phyloP scores from a whole-genome alignment of 2,329 filamentous ascomycete genomes.

The Scedosporium minutisporum region DNA sequence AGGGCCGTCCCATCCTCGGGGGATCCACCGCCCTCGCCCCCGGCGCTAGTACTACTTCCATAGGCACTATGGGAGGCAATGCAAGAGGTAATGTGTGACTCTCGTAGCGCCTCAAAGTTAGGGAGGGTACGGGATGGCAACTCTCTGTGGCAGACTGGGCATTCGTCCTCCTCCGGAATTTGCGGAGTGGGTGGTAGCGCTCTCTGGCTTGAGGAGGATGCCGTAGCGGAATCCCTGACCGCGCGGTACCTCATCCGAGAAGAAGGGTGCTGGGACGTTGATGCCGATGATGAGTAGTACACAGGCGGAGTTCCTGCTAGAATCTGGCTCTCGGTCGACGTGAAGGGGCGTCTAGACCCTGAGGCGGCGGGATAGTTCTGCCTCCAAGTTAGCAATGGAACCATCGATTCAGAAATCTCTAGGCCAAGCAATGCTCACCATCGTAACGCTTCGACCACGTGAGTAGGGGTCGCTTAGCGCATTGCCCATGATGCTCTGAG shows the following conservation, averaged over 20 bases:
- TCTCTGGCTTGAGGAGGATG: slow-evolving; percentile 26
- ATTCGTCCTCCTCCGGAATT: slow-evolving; percentile 66
- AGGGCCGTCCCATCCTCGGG: slow-evolving; percentile 11
- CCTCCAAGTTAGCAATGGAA: neutral
- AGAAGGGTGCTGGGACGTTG: slow-evolving; percentile 1
- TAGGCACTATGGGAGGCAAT: slow-evolving; percentile 46
- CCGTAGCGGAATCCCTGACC: slow-evolving; percentile 19
- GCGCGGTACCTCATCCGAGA: slow-evolving; percentile 17
- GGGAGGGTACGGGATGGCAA: slow-evolving; percentile 48
- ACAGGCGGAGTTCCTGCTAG: slow-evolving; percentile 28
- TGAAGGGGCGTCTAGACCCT: slow-evolving; percentile 20
- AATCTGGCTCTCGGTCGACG: slow-evolving; percentile 28
- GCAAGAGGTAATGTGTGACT: slow-evolving; percentile 49
- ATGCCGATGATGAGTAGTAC: slow-evolving; percentile 19
- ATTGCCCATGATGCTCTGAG: slow-evolving; percentile 31
- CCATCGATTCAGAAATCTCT: no score
- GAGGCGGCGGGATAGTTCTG: slow-evolving; percentile 9
- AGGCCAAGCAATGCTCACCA: slow-evolving; percentile 28
- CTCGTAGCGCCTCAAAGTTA: slow-evolving; percentile 44
- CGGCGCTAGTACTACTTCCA: slow-evolving; percentile 21
- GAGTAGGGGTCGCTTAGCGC: slow-evolving; percentile 11
- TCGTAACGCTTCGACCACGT: slow-evolving; percentile 36
- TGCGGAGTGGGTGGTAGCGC: slow-evolving; percentile 35
- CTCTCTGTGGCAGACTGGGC: slow-evolving; percentile 65
- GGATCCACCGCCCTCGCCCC: slow-evolving; percentile 10